A percentile compares a stretch with the other conserved stretches of the same genome.
These are phyloP conservation scores for Helotiales sp. DNA, from an alignment of 2,329 filamentous ascomycete genomes.

Conservation along the genomic window DNA sequence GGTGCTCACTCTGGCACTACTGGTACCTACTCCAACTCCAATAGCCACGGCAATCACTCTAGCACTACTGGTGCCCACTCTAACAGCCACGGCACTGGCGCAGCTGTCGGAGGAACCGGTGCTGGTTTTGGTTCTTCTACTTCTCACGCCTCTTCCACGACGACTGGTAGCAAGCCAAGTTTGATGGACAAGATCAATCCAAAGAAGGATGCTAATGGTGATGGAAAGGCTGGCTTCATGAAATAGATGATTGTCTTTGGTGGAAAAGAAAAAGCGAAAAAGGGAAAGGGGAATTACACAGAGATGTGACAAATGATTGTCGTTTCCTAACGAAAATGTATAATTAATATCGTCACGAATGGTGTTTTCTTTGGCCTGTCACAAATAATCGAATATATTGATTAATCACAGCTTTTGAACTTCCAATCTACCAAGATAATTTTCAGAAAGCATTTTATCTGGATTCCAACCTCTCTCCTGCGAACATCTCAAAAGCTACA, in stretches of 20 bases:
- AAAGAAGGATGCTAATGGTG: constrained; percentile 55
- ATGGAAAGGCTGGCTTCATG: constrained; percentile 53
- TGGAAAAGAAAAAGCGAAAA: neutral
- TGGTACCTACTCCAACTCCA: too few species aligned
- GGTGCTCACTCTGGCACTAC: constrained; percentile 5
- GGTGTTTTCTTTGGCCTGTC: too few species aligned
- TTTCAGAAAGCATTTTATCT: too few species aligned
- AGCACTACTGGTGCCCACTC: too few species aligned
- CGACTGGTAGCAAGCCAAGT: constrained; percentile 49
- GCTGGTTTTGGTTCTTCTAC: constrained; percentile 20
- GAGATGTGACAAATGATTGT: neutral
- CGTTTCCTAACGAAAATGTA: neutral
- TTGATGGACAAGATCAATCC: constrained; percentile 61
- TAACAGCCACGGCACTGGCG: too few species aligned
- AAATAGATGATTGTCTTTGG: constrained; percentile 6
- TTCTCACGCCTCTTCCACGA: constrained; percentile 6
- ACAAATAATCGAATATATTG: too few species aligned
- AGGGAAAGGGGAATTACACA: neutral
- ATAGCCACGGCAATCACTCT: constrained; percentile 5
- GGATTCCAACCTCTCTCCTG: too few species aligned
- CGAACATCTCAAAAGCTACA: too few species aligned
- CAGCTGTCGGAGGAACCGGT: neutral
- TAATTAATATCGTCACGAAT: too few species aligned
- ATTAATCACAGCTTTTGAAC: too few species aligned
- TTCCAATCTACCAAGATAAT: too few species aligned